These are phyloP conservation scores for Cytospora piceicola DNA, from an alignment of 2,329 filamentous ascomycete species.

Conservation along the genomic window DNA sequence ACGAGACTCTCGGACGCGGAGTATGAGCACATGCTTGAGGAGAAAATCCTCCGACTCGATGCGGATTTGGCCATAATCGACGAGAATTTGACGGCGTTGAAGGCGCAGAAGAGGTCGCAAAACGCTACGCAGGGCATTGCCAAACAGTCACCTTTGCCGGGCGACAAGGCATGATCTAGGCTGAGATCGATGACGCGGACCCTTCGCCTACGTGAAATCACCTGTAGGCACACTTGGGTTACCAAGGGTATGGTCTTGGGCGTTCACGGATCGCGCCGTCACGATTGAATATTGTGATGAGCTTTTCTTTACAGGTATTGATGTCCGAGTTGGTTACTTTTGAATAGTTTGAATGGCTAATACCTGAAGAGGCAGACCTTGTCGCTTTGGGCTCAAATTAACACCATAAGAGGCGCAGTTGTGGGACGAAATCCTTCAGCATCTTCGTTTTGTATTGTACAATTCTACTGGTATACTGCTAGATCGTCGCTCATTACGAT, in stretches of 20 bases:
- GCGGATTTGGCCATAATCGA: constrained; percentile 80
- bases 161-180: background rate
- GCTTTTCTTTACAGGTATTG: background rate
- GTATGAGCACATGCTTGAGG: constrained; percentile 70
- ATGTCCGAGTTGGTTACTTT: background rate
- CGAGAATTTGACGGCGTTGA: constrained; percentile 65
- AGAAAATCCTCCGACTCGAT: constrained; percentile 72
- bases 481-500: background rate
- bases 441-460: background rate
- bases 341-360: background rate
- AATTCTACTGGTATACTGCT: background rate
- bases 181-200: background rate
- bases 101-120: constrained; percentile 28
- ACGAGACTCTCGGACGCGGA: constrained; percentile 70
- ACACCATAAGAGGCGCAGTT: background rate
- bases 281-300: background rate
- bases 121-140: background rate
- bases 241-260: background rate
- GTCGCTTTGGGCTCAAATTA: background rate
- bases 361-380: background rate
- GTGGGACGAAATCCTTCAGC: background rate
- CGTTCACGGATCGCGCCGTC: background rate
- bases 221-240: background rate
- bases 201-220: background rate
- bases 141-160: background rate